phyloP scores from a whole-genome alignment of 129 eudicot genomes.

The Sambucus nigra region DNA sequence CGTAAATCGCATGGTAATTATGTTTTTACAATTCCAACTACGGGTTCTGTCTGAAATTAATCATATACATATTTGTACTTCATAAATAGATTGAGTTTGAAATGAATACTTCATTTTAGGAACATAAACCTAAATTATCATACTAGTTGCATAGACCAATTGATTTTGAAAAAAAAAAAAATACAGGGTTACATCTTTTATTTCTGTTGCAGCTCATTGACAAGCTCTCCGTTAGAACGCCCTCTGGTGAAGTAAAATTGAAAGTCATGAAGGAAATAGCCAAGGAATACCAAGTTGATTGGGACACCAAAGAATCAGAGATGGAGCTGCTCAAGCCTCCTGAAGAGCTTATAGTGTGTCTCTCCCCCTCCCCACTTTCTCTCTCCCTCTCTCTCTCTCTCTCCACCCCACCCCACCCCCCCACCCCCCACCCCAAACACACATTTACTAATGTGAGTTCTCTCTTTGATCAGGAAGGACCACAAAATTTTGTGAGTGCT shows the following conservation, averaged over 20 bases:
- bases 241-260: constrained; percentile 78
- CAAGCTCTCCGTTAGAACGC: constrained; percentile 89
- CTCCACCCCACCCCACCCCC: background rate
- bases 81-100: no score
- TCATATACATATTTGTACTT: background rate
- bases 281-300: constrained; percentile 83
- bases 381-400: background rate
- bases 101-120: no score
- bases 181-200: background rate
- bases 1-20: constrained; percentile 75
- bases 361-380: constrained; percentile 10
- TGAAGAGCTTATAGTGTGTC: constrained; percentile 68
- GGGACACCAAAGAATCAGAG: constrained; percentile 92
- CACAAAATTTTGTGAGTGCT: constrained; percentile 68
- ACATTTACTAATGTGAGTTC: constrained; percentile 4
- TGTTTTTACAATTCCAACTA: background rate
- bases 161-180: background rate
- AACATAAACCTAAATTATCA: no score
- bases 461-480: constrained; percentile 63
- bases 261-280: constrained; percentile 91
- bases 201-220: constrained; percentile 67
- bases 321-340: constrained; percentile 86
- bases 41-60: background rate
- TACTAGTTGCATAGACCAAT: background rate
- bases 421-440: background rate